Evolutionary conservation across 2,329 filamentous ascomycete species (phyloP), one percentile per base, ranked within the genome.

Genomic region (Colletotrichum tropicicola): DNA sequence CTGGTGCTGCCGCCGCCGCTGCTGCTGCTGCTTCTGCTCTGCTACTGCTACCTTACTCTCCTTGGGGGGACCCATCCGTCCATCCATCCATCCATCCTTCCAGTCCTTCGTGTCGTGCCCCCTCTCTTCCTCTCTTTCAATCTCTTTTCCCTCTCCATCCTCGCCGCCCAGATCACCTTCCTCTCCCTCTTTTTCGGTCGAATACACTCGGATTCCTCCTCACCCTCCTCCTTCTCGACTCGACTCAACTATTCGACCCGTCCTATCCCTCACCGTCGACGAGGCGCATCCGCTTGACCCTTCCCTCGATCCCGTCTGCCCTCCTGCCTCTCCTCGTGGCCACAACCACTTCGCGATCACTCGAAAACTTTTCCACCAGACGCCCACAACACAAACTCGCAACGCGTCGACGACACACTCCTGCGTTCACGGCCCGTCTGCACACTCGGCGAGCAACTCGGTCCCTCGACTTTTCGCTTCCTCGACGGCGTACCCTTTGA

Each of bases 261-360:
- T 68, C 69, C 68, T 28, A 61, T 68, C 63, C 66, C 67, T 71
- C 70, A 73, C 71, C 71, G 71, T 57, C 70, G 68, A 71, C 72
- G 69, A 73, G 71, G 70, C 74, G 71, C 71, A 73, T 71, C 70
- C 64, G 59, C 53, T 66, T 52, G 51, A 67, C 65, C 70, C 17
- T 72, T 53, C 32, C 69, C 70, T 71, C 68, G 61, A 67, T 58
- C 63, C 68, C 66, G 69, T 70, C 61, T 32, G 37, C 44, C 44
- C 55, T 65, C 62, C 58, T 39, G 57, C 32, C 59, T 58, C 55
- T 67, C 55, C 65, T 67, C 65, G 55, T 66, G 51, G 68, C 57
- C 61, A 66, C 56, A 67, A 65, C 55, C 55, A 60, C 57, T 60
- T 68, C 68, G 68, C 64, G 64, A 68, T 66, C 54, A 53, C 35